Evolutionary conservation across 148 eudicot species (phyloP).

Genomic region (Mesembryanthemum crystallinum): DNA sequence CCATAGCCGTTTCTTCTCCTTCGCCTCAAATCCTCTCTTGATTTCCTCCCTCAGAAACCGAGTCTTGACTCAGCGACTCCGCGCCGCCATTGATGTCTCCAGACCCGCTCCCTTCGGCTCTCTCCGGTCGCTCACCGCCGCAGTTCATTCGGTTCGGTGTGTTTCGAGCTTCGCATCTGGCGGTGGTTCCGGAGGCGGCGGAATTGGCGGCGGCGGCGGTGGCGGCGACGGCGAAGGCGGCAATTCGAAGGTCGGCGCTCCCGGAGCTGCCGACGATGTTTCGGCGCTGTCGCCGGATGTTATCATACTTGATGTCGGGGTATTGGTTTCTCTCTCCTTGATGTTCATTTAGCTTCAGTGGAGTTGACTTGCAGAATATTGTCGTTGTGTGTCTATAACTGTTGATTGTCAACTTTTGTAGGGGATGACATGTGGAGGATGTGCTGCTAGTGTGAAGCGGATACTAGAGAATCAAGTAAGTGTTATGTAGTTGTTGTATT

Average conservation of each 20-base stretch:
- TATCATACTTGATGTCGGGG: constrained; percentile 82
- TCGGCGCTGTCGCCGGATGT: constrained; percentile 63
- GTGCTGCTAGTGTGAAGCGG: constrained; percentile 92
- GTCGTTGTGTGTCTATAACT: not conserved
- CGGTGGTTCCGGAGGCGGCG: constrained; percentile 48
- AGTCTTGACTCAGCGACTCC: constrained; percentile 31
- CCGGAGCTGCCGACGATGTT: constrained; percentile 40
- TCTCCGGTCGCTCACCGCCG: constrained; percentile 13
- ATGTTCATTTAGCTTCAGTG: not conserved
- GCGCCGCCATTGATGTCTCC: constrained; percentile 10
- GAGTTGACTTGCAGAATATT: not conserved
- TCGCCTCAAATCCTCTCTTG: constrained; percentile 17
- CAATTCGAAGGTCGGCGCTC: constrained; percentile 34
- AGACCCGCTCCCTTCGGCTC: constrained; percentile 18
- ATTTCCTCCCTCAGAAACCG: constrained; percentile 27
- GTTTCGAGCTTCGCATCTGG: constrained; percentile 46
- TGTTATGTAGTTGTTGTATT: constrained; percentile 4
- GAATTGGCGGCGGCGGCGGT: constrained; percentile 45
- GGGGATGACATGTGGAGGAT: constrained; percentile 99
- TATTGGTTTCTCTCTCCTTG: constrained; percentile 16
- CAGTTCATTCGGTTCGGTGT: constrained; percentile 28
- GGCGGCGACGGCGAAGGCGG: constrained; percentile 56
- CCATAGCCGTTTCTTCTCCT: constrained; percentile 16
- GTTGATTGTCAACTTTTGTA: constrained; percentile 11
- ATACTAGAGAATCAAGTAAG: constrained; percentile 91